A percentile compares a stretch with the other conserved stretches of the same genome.
phyloP scores from a whole-genome alignment of 2,329 filamentous ascomycete species.

The Botrytis fragariae region DNA sequence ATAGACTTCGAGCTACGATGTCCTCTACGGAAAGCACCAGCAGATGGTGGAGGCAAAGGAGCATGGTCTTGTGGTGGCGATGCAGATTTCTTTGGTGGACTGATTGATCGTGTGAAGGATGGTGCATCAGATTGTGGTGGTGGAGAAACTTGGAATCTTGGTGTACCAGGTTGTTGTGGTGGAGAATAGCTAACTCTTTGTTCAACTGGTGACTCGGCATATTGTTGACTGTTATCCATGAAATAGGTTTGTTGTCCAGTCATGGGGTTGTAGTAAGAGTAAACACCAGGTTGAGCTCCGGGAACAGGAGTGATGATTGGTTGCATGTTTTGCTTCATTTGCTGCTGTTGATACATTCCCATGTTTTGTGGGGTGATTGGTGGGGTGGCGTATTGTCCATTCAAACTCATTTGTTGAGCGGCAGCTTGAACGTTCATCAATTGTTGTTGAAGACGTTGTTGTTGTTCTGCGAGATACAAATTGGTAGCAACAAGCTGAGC shows the following conservation, averaged over 20 bases:
- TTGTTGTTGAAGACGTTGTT: slow-evolving; percentile 93
- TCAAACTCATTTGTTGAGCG: slow-evolving; percentile 77
- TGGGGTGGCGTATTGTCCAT: slow-evolving; percentile 53
- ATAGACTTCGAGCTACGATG: slow-evolving; percentile 84
- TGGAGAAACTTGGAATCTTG: slow-evolving; percentile 79
- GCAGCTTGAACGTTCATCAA: slow-evolving; percentile 79
- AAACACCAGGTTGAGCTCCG: slow-evolving; percentile 70
- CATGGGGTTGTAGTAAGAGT: slow-evolving; percentile 78
- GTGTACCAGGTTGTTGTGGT: slow-evolving; percentile 56
- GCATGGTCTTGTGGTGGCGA: slow-evolving; percentile 67
- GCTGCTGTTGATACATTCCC: slow-evolving; percentile 50
- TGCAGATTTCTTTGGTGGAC: slow-evolving; percentile 63
- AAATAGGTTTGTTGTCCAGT: slow-evolving; percentile 83
- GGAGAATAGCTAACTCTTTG: slow-evolving; percentile 45
- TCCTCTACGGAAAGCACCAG: slow-evolving; percentile 86
- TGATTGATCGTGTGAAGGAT: slow-evolving; percentile 58
- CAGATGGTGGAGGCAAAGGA: slow-evolving; percentile 82
- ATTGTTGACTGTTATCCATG: slow-evolving; percentile 47
- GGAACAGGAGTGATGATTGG: slow-evolving; percentile 51
- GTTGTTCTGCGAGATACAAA: slow-evolving; percentile 87
- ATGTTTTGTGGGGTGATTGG: slow-evolving; percentile 51
- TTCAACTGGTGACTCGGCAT: slow-evolving; percentile 41
- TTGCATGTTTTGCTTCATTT: slow-evolving; percentile 39
- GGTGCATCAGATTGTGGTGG: slow-evolving; percentile 60
- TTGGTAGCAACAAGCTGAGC: slow-evolving; percentile 90